Evolutionary conservation across 352 stramenopile species (phyloP), one percentile per base, ranked within the genome.

Genomic region (Thraustochytrium sp.): DNA sequence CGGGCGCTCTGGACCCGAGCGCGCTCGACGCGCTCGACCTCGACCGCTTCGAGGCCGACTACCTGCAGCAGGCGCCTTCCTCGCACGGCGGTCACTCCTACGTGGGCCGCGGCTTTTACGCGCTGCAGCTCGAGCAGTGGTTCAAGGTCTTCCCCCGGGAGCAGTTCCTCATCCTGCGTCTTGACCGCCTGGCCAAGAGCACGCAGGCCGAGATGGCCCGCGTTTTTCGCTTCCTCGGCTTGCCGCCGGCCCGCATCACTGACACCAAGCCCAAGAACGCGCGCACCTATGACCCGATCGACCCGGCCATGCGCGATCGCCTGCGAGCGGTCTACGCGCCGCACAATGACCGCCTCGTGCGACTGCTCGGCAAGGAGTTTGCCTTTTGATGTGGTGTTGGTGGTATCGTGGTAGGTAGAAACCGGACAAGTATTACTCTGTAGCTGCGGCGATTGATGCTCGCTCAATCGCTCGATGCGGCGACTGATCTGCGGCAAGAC

Each of bases 71-170:
- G 61, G 21, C n/a, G 31, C 83, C 83, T 21, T 61, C 82, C 72
- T 53, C 84, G 16, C 89, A 93, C 68, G 91, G 90, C 54, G 86
- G 86, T 5, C 93, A 97, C 86, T 93, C 92, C 78, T 89, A 95
- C 51, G 76, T 98, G 0, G 90, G 89, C 9, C 89, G 94, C 38
- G 95, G 96, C 0, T 86, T 98, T 53, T 99, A 99, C 86, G 95
- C 92, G 53, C 86, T 98, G 37, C 95, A 98, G 87, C 88, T 98
- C 29, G 76, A 89, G 36, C 91, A 91, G 5, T 99, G 96, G 96
- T 89, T 98, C 0, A 82, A 91, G 26, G 92, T 92, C 0, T 98
- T 97, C 82, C 86, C 89, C 9, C 86, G 85, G 26, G 88, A 97
- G 46, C 93, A 96, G 59, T 94, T 98, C 64, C 85, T 98, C 59